These are phyloP conservation scores for Ophiostoma sp. DNA, from an alignment of 2,329 filamentous ascomycete genomes.

Conservation along the genomic window DNA sequence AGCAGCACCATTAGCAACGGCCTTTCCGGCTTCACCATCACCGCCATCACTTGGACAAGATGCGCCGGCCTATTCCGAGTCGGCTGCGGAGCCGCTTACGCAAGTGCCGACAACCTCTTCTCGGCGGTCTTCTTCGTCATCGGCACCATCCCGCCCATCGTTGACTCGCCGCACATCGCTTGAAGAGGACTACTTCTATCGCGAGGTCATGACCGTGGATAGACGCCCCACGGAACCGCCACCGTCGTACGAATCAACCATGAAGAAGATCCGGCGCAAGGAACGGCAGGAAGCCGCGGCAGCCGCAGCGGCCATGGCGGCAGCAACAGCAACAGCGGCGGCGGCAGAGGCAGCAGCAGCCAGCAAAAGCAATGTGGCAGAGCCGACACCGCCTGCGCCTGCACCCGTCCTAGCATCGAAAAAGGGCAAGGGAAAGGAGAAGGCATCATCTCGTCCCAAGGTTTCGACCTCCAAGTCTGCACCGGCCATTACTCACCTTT, in stretches of 20 bases:
- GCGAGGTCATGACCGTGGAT: constrained; percentile 51
- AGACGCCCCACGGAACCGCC: constrained; percentile 48
- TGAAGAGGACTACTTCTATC: constrained; percentile 57
- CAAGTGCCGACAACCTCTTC: neutral
- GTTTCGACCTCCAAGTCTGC: neutral
- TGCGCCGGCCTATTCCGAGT: neutral
- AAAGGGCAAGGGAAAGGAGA: constrained; percentile 27
- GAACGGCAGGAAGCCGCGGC: constrained; percentile 27
- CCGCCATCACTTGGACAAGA: neutral
- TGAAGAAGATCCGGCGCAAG: constrained; percentile 35
- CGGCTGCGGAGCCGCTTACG: neutral
- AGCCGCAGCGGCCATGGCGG: neutral
- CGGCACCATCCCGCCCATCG: constrained; percentile 33
- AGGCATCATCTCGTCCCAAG: neutral
- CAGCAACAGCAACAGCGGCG: neutral
- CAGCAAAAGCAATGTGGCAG: constrained; percentile 4
- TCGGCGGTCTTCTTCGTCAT: constrained; percentile 17
- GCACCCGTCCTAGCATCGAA: neutral
- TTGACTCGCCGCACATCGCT: constrained; percentile 51
- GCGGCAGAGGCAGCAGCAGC: neutral
- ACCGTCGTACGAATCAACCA: constrained; percentile 46
- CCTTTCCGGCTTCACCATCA: neutral
- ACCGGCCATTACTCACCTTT: neutral
- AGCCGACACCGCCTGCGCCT: neutral
- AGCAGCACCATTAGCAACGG: constrained; percentile 1